Conservation (phyloP, 1,284 basidiomycete species). For the Cutaneotrichosporon spelunceum region DNA sequence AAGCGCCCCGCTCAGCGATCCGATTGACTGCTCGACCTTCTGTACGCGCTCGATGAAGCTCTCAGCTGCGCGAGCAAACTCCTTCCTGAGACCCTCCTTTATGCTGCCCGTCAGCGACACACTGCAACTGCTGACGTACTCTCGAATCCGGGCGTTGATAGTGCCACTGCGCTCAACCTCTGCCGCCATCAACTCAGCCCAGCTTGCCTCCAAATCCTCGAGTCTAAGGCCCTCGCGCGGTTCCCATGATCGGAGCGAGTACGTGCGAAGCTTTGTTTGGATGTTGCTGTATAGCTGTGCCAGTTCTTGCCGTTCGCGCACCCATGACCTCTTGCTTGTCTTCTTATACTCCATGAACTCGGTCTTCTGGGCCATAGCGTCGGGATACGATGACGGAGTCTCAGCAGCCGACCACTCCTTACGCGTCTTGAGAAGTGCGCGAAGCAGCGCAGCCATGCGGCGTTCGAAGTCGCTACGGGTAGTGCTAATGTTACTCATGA, state of each 20-base stretch:
- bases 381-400: slow-evolving; percentile 71
- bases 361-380: slow-evolving; percentile 72
- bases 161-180: slow-evolving; percentile 75
- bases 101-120: slow-evolving; percentile 58
- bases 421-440: slow-evolving; percentile 63
- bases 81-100: slow-evolving; percentile 78
- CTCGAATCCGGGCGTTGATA: slow-evolving; percentile 87
- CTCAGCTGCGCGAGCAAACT: slow-evolving; percentile 80
- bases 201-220: slow-evolving; percentile 73
- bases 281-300: slow-evolving; percentile 87
- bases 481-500: slow-evolving; percentile 66
- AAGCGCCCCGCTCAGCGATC: slow-evolving; percentile 71
- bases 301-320: slow-evolving; percentile 83
- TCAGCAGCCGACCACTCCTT: slow-evolving; percentile 62
- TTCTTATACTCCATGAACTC: slow-evolving; percentile 80
- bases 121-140: slow-evolving; percentile 58
- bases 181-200: slow-evolving; percentile 68
- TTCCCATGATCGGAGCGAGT: slow-evolving; percentile 76
- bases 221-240: slow-evolving; percentile 70
- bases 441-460: slow-evolving; percentile 64
- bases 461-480: slow-evolving; percentile 80
- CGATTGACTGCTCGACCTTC: slow-evolving; percentile 68
- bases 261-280: slow-evolving; percentile 90
- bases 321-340: slow-evolving; percentile 79
- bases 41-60: slow-evolving; percentile 73